A percentile compares a stretch with the other conserved stretches of the same genome.
phyloP scores from a whole-genome alignment of 495 filamentous ascomycete genomes.

The Bryoglossum gracile region DNA sequence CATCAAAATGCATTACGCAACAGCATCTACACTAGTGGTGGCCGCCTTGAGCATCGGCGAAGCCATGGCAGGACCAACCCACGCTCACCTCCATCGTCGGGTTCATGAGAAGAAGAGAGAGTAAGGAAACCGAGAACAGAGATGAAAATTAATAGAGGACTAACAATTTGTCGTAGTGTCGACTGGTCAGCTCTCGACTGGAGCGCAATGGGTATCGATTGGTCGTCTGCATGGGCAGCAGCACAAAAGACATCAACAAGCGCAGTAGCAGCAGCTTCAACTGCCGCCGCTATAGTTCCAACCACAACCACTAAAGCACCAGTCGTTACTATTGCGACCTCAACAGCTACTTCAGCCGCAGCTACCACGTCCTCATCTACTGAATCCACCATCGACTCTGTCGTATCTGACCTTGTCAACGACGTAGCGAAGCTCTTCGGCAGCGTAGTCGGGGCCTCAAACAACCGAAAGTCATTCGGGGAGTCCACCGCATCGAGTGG shows the following conservation, averaged over 20 bases:
- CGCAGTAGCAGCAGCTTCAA: not conserved
- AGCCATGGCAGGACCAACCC: constrained; percentile 23
- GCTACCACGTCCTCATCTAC: not conserved
- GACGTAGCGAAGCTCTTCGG: not conserved
- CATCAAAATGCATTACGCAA: constrained; percentile 18
- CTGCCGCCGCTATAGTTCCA: constrained; percentile 1
- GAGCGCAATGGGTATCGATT: constrained; percentile 23
- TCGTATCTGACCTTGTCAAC: not conserved
- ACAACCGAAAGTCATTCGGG: constrained; percentile 11
- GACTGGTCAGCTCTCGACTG: constrained; percentile 18
- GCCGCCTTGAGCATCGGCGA: constrained; percentile 22
- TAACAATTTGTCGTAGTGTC: constrained; percentile 13
- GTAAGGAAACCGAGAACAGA: constrained; percentile 10
- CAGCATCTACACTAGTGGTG: constrained; percentile 21
- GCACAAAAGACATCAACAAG: constrained; percentile 8
- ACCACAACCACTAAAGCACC: not conserved
- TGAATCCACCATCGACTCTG: not conserved
- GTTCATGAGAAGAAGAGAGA: constrained; percentile 22
- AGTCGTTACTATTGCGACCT: not conserved
- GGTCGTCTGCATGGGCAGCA: constrained; percentile 17
- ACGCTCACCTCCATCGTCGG: constrained; percentile 18
- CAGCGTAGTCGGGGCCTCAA: constrained; percentile 13
- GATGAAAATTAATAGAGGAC: not conserved
- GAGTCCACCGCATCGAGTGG: constrained; percentile 5
- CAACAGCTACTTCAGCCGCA: not conserved